Conservation (phyloP, 352 stramenopile genomes). For the Globisporangium yorkense region DNA sequence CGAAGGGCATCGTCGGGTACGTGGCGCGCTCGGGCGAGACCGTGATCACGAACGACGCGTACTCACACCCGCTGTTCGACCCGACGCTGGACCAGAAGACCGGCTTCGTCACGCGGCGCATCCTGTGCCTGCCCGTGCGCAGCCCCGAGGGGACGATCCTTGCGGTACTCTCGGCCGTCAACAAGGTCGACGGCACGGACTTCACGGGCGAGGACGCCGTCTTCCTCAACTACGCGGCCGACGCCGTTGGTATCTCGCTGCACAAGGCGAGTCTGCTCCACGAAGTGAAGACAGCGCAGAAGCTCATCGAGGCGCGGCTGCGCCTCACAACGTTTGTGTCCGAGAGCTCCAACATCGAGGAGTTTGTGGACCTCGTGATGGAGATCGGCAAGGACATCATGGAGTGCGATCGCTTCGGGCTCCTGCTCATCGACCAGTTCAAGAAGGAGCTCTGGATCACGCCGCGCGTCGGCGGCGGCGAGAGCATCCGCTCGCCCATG, state of each 20-base stretch:
- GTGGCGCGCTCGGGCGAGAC: constrained; percentile 59
- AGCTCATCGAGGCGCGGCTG: constrained; percentile 58
- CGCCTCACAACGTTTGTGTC: constrained; percentile 58
- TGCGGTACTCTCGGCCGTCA: constrained; percentile 60
- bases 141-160: constrained; percentile 50
- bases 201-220: constrained; percentile 62
- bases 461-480: constrained; percentile 25
- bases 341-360: constrained; percentile 51
- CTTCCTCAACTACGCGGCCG: constrained; percentile 69
- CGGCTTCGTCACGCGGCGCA: constrained; percentile 49
- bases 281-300: constrained; percentile 63
- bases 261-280: constrained; percentile 63
- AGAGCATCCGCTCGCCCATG: constrained; percentile 56
- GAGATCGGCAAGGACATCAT: constrained; percentile 72
- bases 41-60: constrained; percentile 65
- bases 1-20: constrained; percentile 60
- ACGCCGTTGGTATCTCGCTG: constrained; percentile 59
- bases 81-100: constrained; percentile 62
- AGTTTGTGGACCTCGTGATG: constrained; percentile 69
- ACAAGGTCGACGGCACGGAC: constrained; percentile 66
- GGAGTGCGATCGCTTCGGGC: constrained; percentile 62
- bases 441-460: constrained; percentile 79
- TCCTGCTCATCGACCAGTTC: constrained; percentile 69
- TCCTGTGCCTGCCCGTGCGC: constrained; percentile 59
- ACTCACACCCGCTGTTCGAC: constrained; percentile 58